Conservation (phyloP, 495 filamentous ascomycete species). For the Podospora pseudocomata region DNA sequence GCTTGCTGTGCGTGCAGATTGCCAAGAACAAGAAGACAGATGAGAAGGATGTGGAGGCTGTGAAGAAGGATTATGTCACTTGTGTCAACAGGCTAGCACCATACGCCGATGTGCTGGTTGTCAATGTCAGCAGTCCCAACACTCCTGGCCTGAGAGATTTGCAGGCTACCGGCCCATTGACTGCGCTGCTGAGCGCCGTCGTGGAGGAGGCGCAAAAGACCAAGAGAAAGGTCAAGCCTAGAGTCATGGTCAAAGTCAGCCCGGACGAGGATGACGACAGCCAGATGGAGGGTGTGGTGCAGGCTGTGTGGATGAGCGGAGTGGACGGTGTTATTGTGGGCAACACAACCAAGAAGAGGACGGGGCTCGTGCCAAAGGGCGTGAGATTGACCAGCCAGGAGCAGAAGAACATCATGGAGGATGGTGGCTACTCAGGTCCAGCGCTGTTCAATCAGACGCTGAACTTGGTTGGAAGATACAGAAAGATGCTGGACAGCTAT, state of each 20-base stretch:
- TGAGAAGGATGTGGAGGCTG: slow-evolving; percentile 77
- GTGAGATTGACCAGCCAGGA: slow-evolving; percentile 64
- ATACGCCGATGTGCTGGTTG: slow-evolving; percentile 91
- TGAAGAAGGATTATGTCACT: slow-evolving; percentile 78
- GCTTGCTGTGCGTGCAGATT: slow-evolving; percentile 85
- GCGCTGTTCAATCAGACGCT: slow-evolving; percentile 76
- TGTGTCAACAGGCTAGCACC: slow-evolving; percentile 76
- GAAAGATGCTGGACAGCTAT: slow-evolving; percentile 62
- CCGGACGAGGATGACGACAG: slow-evolving; percentile 84
- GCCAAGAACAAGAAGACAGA: slow-evolving; percentile 94
- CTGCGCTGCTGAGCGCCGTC: slow-evolving; percentile 72
- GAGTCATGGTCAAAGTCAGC: slow-evolving; percentile 94
- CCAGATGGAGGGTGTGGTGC: slow-evolving; percentile 81
- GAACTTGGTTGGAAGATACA: slow-evolving; percentile 71
- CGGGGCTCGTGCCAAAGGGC: slow-evolving; percentile 61
- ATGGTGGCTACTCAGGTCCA: slow-evolving; percentile 87
- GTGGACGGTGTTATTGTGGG: slow-evolving; percentile 97
- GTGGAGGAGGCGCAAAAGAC: slow-evolving; percentile 68
- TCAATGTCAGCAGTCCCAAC: slow-evolving; percentile 96
- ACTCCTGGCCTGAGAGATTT: slow-evolving; percentile 83
- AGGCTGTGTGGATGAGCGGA: slow-evolving; percentile 76
- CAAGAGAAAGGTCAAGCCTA: slow-evolving; percentile 67
- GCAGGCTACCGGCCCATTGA: slow-evolving; percentile 77
- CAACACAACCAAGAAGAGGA: slow-evolving; percentile 86
- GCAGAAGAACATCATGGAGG: slow-evolving; percentile 62